phyloP scores from a whole-genome alignment of 2,329 filamentous ascomycete species.

The Fusarium nurragi region DNA sequence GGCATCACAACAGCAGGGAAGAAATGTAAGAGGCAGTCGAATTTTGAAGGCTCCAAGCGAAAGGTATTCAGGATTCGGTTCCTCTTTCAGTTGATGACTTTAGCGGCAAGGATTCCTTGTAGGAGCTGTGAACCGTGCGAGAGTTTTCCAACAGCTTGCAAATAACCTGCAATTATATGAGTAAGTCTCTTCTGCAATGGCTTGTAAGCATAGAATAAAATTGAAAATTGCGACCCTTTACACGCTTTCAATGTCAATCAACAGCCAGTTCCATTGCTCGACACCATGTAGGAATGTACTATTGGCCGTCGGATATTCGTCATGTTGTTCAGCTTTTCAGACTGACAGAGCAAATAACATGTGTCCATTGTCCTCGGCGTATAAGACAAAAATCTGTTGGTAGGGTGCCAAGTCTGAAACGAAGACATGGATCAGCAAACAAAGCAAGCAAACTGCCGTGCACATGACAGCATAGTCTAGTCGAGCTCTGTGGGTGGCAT shows the following conservation, averaged over 20 bases:
- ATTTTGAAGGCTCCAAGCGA: constrained; percentile 23
- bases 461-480: constrained; percentile 16
- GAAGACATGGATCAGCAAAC: constrained; percentile 13
- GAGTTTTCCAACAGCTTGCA: constrained; percentile 11
- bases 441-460: constrained; percentile 25
- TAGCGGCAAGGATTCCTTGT: constrained; percentile 15
- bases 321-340: constrained; percentile 2
- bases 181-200: neutral
- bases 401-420: constrained; percentile 23
- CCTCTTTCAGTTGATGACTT: neutral
- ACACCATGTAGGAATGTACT: neutral
- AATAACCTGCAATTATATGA: neutral
- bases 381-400: neutral
- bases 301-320: neutral
- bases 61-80: constrained; percentile 4
- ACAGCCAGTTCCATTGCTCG: neutral
- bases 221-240: neutral
- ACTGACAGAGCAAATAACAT: neutral
- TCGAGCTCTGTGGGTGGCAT: constrained; percentile 10
- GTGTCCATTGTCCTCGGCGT: neutral
- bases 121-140: constrained; percentile 14
- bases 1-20: constrained; percentile 31
- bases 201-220: neutral
- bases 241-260: neutral
- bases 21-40: constrained; percentile 18